phyloP scores from a whole-genome alignment of 1,284 basidiomycete genomes.

The Vanrija humicola region DNA sequence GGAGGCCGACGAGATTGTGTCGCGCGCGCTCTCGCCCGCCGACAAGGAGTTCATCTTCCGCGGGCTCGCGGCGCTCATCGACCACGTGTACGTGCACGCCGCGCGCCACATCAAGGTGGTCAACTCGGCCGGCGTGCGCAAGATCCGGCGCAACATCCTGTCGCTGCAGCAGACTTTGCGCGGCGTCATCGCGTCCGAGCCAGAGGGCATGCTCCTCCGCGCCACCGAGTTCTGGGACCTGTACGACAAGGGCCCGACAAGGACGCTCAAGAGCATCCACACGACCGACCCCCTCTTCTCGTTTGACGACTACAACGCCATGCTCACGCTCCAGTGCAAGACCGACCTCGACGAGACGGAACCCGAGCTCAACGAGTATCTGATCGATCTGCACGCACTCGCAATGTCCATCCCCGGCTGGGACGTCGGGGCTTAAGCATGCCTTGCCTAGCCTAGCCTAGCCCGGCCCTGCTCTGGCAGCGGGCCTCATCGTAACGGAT shows the following conservation, averaged over 20 bases:
- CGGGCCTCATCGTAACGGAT: too few species aligned
- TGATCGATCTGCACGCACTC: constrained; percentile 48
- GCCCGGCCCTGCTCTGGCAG: too few species aligned
- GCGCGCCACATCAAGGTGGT: constrained; percentile 67
- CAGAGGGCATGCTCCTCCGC: constrained; percentile 65
- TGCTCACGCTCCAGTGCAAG: constrained; percentile 81
- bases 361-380: constrained; percentile 43
- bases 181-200: constrained; percentile 62
- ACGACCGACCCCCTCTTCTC: constrained; percentile 59
- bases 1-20: constrained; percentile 68
- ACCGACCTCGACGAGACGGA: constrained; percentile 53
- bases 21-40: constrained; percentile 58
- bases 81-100: constrained; percentile 72
- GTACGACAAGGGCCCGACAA: constrained; percentile 67
- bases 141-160: constrained; percentile 84
- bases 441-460: too few species aligned
- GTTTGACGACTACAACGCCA: constrained; percentile 86
- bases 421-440: not conserved
- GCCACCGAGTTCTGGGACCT: constrained; percentile 78
- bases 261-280: constrained; percentile 67
- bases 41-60: constrained; percentile 80
- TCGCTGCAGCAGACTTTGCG: constrained; percentile 91
- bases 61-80: constrained; percentile 82
- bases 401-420: constrained; percentile 31
- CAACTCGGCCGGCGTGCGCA: constrained; percentile 76